phyloP scores from a whole-genome alignment of 2,329 filamentous ascomycete genomes.

The Cercospora zeina region DNA sequence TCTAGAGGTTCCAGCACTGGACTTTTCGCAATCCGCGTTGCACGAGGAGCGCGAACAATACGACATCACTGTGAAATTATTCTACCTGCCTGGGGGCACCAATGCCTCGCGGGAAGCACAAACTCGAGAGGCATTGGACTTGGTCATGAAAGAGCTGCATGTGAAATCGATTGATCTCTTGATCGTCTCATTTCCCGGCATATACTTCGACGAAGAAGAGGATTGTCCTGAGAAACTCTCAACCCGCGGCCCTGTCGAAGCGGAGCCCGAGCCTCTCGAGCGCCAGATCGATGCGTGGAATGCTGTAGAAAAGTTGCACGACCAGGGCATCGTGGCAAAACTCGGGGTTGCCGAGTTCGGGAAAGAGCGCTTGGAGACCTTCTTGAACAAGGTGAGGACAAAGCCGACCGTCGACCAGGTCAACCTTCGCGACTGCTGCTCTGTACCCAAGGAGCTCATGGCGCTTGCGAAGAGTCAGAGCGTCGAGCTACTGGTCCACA shows the following conservation, averaged over 20 bases:
- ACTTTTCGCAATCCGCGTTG: conserved; percentile 69
- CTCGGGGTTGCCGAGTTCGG: conserved; percentile 92
- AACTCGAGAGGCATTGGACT: conserved; percentile 72
- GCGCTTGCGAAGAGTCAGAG: conserved; percentile 77
- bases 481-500: conserved; percentile 89
- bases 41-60: conserved; percentile 81
- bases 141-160: conserved; percentile 78
- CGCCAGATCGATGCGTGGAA: conserved; percentile 67
- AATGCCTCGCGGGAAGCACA: conserved; percentile 60
- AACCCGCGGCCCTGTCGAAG: conserved; percentile 41
- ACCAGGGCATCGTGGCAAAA: conserved; percentile 68
- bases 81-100: conserved; percentile 70
- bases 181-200: conserved; percentile 88
- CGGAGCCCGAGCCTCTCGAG: conserved; percentile 60
- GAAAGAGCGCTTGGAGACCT: conserved; percentile 73
- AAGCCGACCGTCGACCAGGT: conserved; percentile 89
- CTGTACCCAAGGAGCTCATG: conserved; percentile 84
- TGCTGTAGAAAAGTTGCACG: conserved; percentile 70
- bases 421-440: conserved; percentile 93
- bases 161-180: conserved; percentile 78
- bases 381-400: conserved; percentile 69
- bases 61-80: conserved; percentile 93
- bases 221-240: conserved; percentile 63
- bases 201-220: conserved; percentile 91
- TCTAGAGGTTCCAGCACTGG: conserved; percentile 67